Evolutionary conservation across 805 yeast genomes (phyloP), one percentile per base, ranked within the genome.

Genomic region (Maudiozyma turicensis): DNA sequence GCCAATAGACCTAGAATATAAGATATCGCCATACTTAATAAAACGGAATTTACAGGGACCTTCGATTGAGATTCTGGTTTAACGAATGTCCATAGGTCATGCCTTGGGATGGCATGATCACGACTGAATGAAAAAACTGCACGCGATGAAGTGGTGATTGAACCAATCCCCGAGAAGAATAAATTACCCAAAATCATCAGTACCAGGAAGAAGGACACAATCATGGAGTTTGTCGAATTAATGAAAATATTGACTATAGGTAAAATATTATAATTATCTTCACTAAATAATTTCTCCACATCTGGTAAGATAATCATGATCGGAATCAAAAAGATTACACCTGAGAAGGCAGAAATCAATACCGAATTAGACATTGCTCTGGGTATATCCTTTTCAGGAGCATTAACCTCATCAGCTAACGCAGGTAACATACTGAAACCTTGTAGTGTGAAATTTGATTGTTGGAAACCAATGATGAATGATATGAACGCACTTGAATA

Each of bases 351-450:
- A 8, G 91, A 77, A 43, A 84, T 72, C 40, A 78, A 47, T 13
- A 85, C 84, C 2, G 93, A 78, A 45, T 75, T 70, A 1, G 84
- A 65, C 60, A 86, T 78, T 5, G 93, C 93, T 54, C 76, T 75
- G 13, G 95, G 89, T 58, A 86, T 82, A 46, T 80, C 81, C 49
- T 69, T 75, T 60, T 86, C 93, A 0, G 95, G 91, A 26, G 71
- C 71, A 53, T 80, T 76, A 13, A 86, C 93, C 65, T 86, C 95
- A 58, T 86, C 95, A 44, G 89, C 80, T 72, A 86, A 77, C 6
- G 91, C 81, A 15, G 87, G 85, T 30, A 86, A 71, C 77, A 86
- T 80, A 30, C 91, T 91, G 64, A 84, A 86, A 0, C 93, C 95
- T 51, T 86, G 86, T 59, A 86, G 71, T 26, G 91, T 85, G 65